Evolutionary conservation across 208 protist genomes (phyloP).

Genomic region (Leishmania turanica): DNA sequence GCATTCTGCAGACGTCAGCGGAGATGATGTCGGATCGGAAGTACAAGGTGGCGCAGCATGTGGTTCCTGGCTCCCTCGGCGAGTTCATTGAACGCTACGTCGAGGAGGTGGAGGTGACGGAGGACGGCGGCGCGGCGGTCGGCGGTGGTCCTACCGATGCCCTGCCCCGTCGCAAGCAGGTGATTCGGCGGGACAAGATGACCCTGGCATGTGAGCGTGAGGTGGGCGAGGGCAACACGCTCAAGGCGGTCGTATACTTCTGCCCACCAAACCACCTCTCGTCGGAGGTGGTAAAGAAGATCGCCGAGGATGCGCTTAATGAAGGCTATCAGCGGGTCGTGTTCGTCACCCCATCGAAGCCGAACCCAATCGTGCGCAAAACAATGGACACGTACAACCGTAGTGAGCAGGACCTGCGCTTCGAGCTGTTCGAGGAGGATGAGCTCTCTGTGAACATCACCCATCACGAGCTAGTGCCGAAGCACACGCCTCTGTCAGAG

Average conservation of each 20-base stretch:
- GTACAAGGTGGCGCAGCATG: conserved; percentile 61
- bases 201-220: conserved; percentile 73
- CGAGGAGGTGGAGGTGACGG: conserved; percentile 24
- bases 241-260: conserved; percentile 81
- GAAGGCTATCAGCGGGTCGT: conserved; percentile 69
- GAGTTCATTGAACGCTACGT: conserved; percentile 79
- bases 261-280: conserved; percentile 50
- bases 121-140: conserved; percentile 1
- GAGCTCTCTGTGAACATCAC: conserved; percentile 98
- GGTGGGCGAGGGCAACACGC: conserved; percentile 39
- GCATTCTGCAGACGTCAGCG: conserved; percentile 75
- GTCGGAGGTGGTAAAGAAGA: conserved; percentile 66
- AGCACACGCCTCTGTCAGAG: conserved; percentile 91
- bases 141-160: conserved; percentile 1
- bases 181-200: conserved; percentile 84
- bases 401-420: conserved; percentile 52
- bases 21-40: conserved; percentile 89
- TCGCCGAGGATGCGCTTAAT: conserved; percentile 43
- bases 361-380: conserved; percentile 74
- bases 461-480: conserved; percentile 96
- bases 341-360: conserved; percentile 59
- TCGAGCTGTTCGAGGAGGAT: conserved; percentile 96
- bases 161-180: conserved; percentile 14
- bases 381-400: conserved; percentile 76
- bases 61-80: conserved; percentile 55